Evolutionary conservation across 1,284 basidiomycete species (phyloP).

Genomic region (Neolentinus lepideus): DNA sequence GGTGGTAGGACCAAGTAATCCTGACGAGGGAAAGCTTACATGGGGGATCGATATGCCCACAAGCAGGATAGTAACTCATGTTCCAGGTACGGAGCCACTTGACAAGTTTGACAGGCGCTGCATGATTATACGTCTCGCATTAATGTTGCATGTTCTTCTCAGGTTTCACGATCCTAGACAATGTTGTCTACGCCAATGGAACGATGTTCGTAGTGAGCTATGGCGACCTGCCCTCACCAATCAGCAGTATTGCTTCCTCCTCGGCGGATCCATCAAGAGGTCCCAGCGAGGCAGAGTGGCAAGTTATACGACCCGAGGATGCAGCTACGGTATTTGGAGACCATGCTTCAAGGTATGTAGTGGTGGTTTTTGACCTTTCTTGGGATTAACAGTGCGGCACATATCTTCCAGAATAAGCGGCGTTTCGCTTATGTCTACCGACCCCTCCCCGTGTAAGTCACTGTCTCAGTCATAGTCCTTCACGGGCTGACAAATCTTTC

Average conservation of each 20-base stretch:
- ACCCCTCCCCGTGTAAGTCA: conserved; percentile 8
- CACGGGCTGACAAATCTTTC: neutral
- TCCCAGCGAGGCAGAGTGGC: conserved; percentile 60
- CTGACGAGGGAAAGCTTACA: conserved; percentile 41
- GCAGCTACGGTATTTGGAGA: conserved; percentile 44
- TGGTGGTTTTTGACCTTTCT: too few relatives aligned
- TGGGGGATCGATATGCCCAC: conserved; percentile 49
- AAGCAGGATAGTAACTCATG: conserved; percentile 47
- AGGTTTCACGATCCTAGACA: conserved; percentile 81
- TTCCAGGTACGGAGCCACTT: conserved; percentile 43
- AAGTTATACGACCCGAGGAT: conserved; percentile 46
- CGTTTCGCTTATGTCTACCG: conserved; percentile 21
- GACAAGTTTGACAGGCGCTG: neutral
- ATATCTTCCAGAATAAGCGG: conserved; percentile 16
- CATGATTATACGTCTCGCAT: neutral
- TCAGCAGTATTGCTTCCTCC: conserved; percentile 43
- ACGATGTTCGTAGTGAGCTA: conserved; percentile 65
- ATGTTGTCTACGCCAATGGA: conserved; percentile 62
- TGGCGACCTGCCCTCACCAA: conserved; percentile 41
- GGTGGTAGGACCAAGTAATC: conserved; percentile 24
- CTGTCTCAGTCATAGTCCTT: neutral
- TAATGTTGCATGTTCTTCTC: conserved; percentile 4
- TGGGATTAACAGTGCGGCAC: too few relatives aligned
- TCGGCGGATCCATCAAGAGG: conserved; percentile 23
- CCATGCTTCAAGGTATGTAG: conserved; percentile 47